phyloP scores from a whole-genome alignment of 495 filamentous ascomycete species.

The Tetracladium setigerum region DNA sequence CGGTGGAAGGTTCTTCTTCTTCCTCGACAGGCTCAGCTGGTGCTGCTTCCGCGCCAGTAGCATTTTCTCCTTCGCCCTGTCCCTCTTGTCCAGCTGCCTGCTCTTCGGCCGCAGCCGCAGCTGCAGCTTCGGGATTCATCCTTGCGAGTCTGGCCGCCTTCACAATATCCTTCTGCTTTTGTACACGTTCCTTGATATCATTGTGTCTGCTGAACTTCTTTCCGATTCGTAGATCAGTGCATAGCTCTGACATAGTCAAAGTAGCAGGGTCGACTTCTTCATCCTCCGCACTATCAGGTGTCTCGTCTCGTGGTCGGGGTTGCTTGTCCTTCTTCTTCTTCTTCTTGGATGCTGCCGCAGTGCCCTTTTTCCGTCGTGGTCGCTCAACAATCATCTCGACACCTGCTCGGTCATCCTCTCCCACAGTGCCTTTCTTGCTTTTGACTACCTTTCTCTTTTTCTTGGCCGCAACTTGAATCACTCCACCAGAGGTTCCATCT shows the following conservation, averaged over 20 bases:
- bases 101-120: slow-evolving; percentile 7
- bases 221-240: slow-evolving; percentile 67
- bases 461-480: slow-evolving; percentile 25
- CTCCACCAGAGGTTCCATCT: slow-evolving; percentile 18
- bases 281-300: slow-evolving; percentile 71
- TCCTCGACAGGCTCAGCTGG: slow-evolving; percentile 10
- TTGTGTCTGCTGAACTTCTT: slow-evolving; percentile 67
- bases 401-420: slow-evolving; percentile 10
- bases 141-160: slow-evolving; percentile 22
- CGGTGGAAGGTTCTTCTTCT: slow-evolving; percentile 3
- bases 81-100: slow-evolving; percentile 5
- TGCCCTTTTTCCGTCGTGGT: neutral
- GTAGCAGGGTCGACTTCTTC: slow-evolving; percentile 59
- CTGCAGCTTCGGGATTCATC: slow-evolving; percentile 22
- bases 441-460: slow-evolving; percentile 14
- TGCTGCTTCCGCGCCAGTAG: slow-evolving; percentile 8
- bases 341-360: neutral
- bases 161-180: slow-evolving; percentile 26
- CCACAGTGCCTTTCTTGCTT: slow-evolving; percentile 15
- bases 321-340: slow-evolving; percentile 22
- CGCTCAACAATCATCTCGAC: slow-evolving; percentile 12
- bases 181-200: slow-evolving; percentile 41
- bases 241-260: slow-evolving; percentile 78
- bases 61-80: neutral
- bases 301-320: slow-evolving; percentile 41